Base-by-base conservation (phyloP, 2,329 filamentous ascomycete species). In the Gyromitra esculenta region DNA sequence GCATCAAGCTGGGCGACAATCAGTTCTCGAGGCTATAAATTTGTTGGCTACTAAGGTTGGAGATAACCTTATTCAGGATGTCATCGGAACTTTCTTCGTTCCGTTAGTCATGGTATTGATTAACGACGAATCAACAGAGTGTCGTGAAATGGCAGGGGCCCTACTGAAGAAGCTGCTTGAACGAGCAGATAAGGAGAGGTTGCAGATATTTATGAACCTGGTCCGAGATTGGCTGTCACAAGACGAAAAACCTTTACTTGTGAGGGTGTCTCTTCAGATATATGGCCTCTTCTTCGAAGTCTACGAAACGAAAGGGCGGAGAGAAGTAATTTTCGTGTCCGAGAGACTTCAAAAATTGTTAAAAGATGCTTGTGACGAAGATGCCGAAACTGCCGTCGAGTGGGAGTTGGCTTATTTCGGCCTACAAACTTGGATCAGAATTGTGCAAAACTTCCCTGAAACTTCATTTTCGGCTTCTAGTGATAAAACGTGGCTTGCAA, bases 21-120 rank as follows among this genome's bases (percentile, higher is more conserved):
- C 94, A 0, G 93, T 97, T 37, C 93, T 99, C 89, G 96, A 99
- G 84, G 90, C 95, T 1, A 87, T 97, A 59, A 91, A 97, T 82
- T 87, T 94, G 56, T 86, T 99, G n/a, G 86, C 98, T 25, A 90
- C 89, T 78, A 98, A 97, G 84, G 91, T 94, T 3, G 91, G 91
- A 0, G 89, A 93, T 50, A 91, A 94, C 35, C 89, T 94, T 59
- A 89, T 94, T 6, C 93, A 96, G 82, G 92, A 97, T 79, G 88
- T 97, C 43, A 87, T 93, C 0, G 89, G 89, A 0, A 91, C 90
- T 21, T 92, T 94, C 82, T 99, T 97, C 85, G 87, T 96, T 25
- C 94, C 94, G 0, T 84, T 99, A 5, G 89, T 97, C 65, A 89
- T 97, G 80, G 90, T 94, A 15, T 87, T 97, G 78, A 90, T 92